A percentile compares a stretch with the other conserved stretches of the same genome.
Evolutionary conservation across 371 early-diverging fungal species (phyloP).

Genomic region (Parasitella parasitica): DNA sequence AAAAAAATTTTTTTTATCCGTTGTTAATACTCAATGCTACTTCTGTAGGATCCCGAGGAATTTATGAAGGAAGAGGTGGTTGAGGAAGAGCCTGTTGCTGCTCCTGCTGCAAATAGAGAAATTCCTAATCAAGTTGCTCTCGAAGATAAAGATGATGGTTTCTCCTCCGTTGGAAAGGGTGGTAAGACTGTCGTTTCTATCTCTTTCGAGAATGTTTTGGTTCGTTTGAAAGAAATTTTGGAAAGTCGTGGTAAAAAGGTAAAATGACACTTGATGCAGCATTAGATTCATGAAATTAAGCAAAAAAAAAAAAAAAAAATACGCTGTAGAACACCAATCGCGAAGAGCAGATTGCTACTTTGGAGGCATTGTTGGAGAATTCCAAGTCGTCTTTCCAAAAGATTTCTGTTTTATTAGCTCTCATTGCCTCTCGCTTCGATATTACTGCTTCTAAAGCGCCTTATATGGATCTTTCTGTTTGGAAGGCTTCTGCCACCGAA

Average conservation of each 20-base stretch:
- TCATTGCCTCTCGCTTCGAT: constrained; percentile 94
- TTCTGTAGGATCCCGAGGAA: constrained; percentile 46
- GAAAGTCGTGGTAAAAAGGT: constrained; percentile 93
- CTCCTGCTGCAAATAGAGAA: constrained; percentile 8
- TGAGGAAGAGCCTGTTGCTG: constrained; percentile 17
- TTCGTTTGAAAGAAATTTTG: constrained; percentile 76
- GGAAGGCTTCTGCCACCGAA: constrained; percentile 77
- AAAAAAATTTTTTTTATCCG: not conserved
- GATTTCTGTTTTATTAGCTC: constrained; percentile 80
- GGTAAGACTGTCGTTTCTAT: constrained; percentile 61
- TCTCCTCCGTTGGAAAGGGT: constrained; percentile 84
- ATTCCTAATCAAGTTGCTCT: constrained; percentile 1
- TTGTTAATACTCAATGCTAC: not conserved
- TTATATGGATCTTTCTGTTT: constrained; percentile 74
- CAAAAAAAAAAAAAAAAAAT: not conserved
- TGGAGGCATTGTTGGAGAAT: constrained; percentile 67
- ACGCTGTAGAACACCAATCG: constrained; percentile 81
- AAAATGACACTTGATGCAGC: not conserved
- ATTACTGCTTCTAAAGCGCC: constrained; percentile 62
- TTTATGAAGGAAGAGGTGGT: constrained; percentile 56
- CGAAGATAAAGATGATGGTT: constrained; percentile 60
- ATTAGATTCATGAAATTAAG: not conserved
- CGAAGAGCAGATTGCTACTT: constrained; percentile 66
- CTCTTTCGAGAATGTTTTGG: constrained; percentile 77
- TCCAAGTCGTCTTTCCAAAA: constrained; percentile 80